phyloP scores from a whole-genome alignment of 169 alveolate genomes.

The Perkinsus chesapeaki region DNA sequence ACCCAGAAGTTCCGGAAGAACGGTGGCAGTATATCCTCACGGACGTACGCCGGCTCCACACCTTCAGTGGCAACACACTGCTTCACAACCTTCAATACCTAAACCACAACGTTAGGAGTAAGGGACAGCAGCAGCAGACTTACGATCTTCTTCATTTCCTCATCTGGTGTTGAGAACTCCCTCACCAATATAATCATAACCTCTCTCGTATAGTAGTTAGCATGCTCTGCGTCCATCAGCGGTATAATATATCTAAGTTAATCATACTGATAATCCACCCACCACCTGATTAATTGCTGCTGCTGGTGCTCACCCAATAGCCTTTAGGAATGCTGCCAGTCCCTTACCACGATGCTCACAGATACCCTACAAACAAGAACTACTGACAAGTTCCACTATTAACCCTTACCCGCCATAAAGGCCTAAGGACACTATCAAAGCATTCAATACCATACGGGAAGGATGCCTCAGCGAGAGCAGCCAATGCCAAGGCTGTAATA shows the following conservation, averaged over 20 bases:
- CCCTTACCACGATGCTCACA: slow-evolving; percentile 93
- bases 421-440: slow-evolving; percentile 91
- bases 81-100: slow-evolving; percentile 74
- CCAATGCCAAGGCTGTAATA: slow-evolving; percentile 96
- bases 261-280: neutral
- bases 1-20: slow-evolving; percentile 92
- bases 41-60: slow-evolving; percentile 90
- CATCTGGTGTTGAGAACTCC: slow-evolving; percentile 96
- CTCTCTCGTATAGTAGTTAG: slow-evolving; percentile 91
- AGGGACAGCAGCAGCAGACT: slow-evolving; percentile 30
- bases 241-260: slow-evolving; percentile 76
- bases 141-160: slow-evolving; percentile 96
- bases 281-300: neutral
- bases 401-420: slow-evolving; percentile 83
- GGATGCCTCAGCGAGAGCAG: slow-evolving; percentile 99
- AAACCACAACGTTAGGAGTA: neutral
- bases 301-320: slow-evolving; percentile 76
- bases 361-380: slow-evolving; percentile 61
- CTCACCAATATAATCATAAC: slow-evolving; percentile 91
- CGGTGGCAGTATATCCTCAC: slow-evolving; percentile 86
- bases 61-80: slow-evolving; percentile 97
- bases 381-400: neutral
- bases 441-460: slow-evolving; percentile 99
- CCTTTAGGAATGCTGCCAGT: slow-evolving; percentile 95
- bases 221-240: slow-evolving; percentile 97